Conservation (phyloP, 164 flowering plant genomes). For the Dillenia turbinata region DNA sequence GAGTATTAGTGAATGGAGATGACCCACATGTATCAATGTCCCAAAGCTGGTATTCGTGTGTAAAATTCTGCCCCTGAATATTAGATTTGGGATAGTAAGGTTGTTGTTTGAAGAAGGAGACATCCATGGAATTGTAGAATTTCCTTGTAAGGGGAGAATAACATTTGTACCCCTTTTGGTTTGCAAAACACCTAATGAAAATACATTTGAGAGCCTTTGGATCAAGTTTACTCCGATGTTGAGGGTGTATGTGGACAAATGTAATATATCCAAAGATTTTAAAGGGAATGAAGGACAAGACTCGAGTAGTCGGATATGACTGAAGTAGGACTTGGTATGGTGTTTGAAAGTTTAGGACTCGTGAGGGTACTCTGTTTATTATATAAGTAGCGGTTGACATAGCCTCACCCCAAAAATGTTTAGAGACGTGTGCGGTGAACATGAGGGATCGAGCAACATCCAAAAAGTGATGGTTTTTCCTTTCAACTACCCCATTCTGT, state of each 20-base stretch:
- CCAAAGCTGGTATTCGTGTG: neutral
- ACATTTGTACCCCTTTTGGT: too few relatives aligned
- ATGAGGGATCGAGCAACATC: neutral
- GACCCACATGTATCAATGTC: neutral
- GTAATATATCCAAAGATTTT: neutral
- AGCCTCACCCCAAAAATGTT: slow-evolving; percentile 2
- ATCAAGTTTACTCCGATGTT: neutral
- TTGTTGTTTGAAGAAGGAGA: too few relatives aligned
- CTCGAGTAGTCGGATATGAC: neutral
- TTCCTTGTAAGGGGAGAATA: too few relatives aligned
- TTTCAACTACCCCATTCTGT: too few relatives aligned
- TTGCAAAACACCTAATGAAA: neutral
- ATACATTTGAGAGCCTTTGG: neutral
- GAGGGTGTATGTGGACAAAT: neutral
- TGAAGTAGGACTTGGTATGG: neutral
- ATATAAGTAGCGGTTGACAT: neutral
- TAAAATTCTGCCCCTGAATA: neutral
- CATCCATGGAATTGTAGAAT: too few relatives aligned
- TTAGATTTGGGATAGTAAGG: too few relatives aligned
- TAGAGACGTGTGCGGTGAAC: neutral
- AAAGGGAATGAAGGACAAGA: neutral
- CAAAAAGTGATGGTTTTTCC: too few relatives aligned
- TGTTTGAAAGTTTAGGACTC: neutral
- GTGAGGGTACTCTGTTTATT: neutral
- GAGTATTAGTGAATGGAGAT: neutral